A percentile compares a stretch with the other conserved stretches of the same genome.
Evolutionary conservation across 257 asterid genomes (phyloP).

Genomic region (Plantago major): DNA sequence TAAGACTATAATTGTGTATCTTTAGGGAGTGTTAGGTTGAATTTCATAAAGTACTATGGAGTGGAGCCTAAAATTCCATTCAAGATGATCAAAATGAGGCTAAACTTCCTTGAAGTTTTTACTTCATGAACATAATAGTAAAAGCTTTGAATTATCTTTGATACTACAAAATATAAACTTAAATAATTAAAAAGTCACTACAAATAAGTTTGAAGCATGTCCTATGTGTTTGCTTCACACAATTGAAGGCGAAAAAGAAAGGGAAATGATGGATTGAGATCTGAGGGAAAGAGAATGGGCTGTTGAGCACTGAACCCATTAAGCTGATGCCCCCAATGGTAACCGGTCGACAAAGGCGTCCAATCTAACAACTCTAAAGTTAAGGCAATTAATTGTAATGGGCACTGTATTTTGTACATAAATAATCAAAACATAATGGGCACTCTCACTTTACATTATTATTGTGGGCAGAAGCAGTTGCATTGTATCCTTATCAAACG

Average conservation of each 20-base stretch:
- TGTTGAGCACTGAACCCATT: background rate
- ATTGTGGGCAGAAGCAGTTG: conserved; percentile 13
- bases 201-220: too few species aligned
- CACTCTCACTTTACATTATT: background rate
- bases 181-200: too few species aligned
- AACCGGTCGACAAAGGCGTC: background rate
- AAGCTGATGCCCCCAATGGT: background rate
- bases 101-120: too few species aligned
- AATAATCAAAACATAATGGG: background rate
- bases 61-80: too few species aligned
- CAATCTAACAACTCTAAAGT: background rate
- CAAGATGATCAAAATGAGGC: too few species aligned
- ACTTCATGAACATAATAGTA: too few species aligned
- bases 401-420: conserved; percentile 10
- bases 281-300: background rate
- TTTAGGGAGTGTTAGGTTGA: too few species aligned
- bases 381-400: background rate
- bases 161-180: too few species aligned
- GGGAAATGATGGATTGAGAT: background rate
- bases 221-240: background rate
- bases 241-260: background rate
- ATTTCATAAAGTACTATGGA: too few species aligned
- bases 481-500: conserved; percentile 13
- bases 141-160: too few species aligned
- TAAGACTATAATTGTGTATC: too few species aligned